Conservation (phyloP, 805 yeast genomes). For the Sungouiozyma intestinalis region DNA sequence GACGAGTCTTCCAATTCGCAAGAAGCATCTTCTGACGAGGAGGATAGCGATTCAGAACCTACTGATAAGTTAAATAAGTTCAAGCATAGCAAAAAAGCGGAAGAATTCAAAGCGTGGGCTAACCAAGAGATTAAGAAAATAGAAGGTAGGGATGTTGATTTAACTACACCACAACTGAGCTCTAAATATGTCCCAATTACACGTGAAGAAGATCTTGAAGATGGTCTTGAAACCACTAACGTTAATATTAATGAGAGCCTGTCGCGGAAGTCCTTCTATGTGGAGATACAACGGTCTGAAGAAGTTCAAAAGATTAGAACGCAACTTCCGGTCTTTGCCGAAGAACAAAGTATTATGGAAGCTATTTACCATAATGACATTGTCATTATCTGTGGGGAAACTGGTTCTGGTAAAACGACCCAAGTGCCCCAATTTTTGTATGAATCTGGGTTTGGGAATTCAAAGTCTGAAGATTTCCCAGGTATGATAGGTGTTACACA, state of each 20-base stretch:
- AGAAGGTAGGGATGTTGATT: conserved; percentile 48
- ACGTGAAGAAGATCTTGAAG: conserved; percentile 63
- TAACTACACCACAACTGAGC: conserved; percentile 40
- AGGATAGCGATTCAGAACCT: conserved; percentile 8
- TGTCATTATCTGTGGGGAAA: conserved; percentile 89
- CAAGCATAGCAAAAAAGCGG: conserved; percentile 36
- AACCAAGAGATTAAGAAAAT: conserved; percentile 54
- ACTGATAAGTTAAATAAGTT: conserved; percentile 25
- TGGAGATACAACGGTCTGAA: conserved; percentile 53
- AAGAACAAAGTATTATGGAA: conserved; percentile 91
- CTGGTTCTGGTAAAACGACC: conserved; percentile 98
- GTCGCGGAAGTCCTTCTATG: conserved; percentile 52
- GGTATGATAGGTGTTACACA: conserved; percentile 97
- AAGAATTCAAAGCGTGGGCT: conserved; percentile 83
- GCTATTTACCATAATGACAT: conserved; percentile 88
- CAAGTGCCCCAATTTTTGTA: conserved; percentile 94
- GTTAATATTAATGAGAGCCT: conserved; percentile 45
- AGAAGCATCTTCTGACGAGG: conserved; percentile 6
- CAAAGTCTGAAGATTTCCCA: conserved; percentile 48
- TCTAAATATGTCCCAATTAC: conserved; percentile 44
- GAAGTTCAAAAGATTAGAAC: conserved; percentile 59
- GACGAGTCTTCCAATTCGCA: conserved; percentile 15
- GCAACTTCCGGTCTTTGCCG: conserved; percentile 77
- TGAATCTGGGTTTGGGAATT: conserved; percentile 80
- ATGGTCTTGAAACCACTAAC: conserved; percentile 54